Evolutionary conservation across 2,329 filamentous ascomycete genomes (phyloP), one percentile per base, ranked within the genome.

Genomic region (Ophiostoma ips): DNA sequence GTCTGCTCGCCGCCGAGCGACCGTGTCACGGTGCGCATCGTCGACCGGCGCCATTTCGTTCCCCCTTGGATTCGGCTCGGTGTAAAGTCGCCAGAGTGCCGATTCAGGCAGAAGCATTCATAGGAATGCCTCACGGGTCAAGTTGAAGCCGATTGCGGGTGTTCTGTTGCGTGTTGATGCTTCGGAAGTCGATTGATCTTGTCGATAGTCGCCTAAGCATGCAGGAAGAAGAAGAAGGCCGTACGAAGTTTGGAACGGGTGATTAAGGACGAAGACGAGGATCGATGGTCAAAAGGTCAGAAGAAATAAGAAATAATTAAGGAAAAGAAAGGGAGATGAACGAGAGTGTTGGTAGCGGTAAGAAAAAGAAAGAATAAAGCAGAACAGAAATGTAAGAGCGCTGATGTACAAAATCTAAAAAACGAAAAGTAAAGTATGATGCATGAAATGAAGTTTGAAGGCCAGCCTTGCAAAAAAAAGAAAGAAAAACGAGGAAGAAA

Each of bases 1-100:
- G 11, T 16, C 3, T 24, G 30, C 13, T 55, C 55, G 52, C 45
- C 55, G 51, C 41, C 52, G 55, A 37, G 43, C 38, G n/a, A 16
- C 54, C 10, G 50, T 49, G 5, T 35, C 46, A 30, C 48, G 52
- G 48, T 49, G 51, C 31, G 16, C 43, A 13, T 53, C 51, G 31
- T 31, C 52, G 49, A 58, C 37, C 51, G 61, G 60, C 50, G 61
- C 61, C 61, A 63, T 63, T 37, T 52, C 55, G 58, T 54, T 51
- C 54, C 59, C 56, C 55, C 53, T 52, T 55, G 54, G 58, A 59
- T 58, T 49, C 54, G 54, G 53, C 9, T 43, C 24, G 28, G 47
- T 28, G 50, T 40, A 45, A 33, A 46, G 50, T 53, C 52, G 54
- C 56, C 57, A 57, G 51, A 50, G 38, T 50, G 52, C n/a, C 43